Conservation (phyloP, 768 basidiomycete genomes). For the Pleurotus salmoneostramineus region DNA sequence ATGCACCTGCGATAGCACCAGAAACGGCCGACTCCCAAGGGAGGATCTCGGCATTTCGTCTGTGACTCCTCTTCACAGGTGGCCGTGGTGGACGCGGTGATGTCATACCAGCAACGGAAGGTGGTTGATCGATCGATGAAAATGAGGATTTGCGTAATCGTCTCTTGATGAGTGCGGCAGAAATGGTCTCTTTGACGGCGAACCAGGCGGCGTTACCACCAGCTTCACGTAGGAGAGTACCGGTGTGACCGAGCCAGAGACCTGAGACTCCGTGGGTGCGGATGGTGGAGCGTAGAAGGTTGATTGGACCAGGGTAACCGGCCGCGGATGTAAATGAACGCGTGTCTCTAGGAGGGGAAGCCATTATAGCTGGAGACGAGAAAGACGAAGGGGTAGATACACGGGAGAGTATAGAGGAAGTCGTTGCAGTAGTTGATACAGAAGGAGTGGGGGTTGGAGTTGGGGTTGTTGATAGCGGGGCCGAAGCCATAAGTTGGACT, state of each 20-base stretch:
- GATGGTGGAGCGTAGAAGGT: conserved; percentile 61
- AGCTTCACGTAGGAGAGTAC: conserved; percentile 89
- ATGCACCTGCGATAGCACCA: conserved; percentile 83
- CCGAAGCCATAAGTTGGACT: conserved; percentile 74
- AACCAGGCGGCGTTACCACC: conserved; percentile 94
- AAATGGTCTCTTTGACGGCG: conserved; percentile 76
- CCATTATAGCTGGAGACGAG: conserved; percentile 9
- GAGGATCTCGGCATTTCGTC: conserved; percentile 39
- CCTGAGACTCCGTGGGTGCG: conserved; percentile 71
- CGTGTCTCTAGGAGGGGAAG: conserved; percentile 14
- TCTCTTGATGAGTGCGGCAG: conserved; percentile 52
- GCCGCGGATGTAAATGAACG: conserved; percentile 12
- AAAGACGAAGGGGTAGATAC: conserved; percentile 11
- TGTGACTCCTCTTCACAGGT: conserved; percentile 20
- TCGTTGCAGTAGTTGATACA: conserved; percentile 7
- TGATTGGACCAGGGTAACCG: conserved; percentile 62
- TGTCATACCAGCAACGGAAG: conserved; percentile 13
- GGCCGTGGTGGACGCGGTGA: conserved; percentile 12
- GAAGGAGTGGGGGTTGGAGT: conserved; percentile 9
- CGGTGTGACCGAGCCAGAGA: conserved; percentile 96
- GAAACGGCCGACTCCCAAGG: conserved; percentile 83
- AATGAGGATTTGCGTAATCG: conserved; percentile 25
- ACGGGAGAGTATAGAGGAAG: conserved; percentile 9
- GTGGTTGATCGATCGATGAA: background rate
- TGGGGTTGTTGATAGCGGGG: conserved; percentile 11